Evolutionary conservation across 768 basidiomycete species (phyloP).

Genomic region (Cystofilobasidium bisporidii): DNA sequence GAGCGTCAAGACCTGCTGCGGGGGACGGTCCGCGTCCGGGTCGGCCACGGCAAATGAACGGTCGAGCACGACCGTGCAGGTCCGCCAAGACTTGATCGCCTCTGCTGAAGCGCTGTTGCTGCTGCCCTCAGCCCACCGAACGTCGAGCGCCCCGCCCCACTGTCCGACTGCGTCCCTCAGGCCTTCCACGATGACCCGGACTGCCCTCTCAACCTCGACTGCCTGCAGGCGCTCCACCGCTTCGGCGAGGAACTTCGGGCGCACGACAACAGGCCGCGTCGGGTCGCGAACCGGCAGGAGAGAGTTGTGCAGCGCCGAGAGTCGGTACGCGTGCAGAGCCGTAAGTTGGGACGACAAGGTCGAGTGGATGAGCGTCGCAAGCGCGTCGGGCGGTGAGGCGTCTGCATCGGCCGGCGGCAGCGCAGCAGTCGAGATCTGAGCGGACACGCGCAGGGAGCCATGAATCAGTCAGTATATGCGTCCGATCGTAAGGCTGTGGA

Average conservation of each 20-base stretch:
- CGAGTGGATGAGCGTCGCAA: constrained; percentile 12
- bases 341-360: background rate
- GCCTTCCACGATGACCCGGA: background rate
- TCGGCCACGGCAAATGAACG: background rate
- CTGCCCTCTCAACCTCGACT: background rate
- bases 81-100: background rate
- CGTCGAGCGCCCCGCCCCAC: background rate
- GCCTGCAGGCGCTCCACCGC: constrained; percentile 17
- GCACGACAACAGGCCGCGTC: background rate
- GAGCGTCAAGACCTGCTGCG: background rate
- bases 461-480: no score
- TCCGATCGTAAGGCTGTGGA: background rate
- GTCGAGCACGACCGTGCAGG: background rate
- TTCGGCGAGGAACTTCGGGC: constrained; percentile 2
- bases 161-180: background rate
- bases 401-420: no score
- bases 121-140: background rate
- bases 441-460: no score
- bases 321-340: constrained; percentile 14
- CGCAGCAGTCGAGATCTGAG: background rate
- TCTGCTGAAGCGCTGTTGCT: background rate
- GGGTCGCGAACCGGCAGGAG: constrained; percentile 17
- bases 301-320: background rate
- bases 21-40: background rate
- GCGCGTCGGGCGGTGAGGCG: background rate